Percentiles rank a stretch among this genome's conserved stretches.
phyloP scores from a whole-genome alignment of 352 stramenopile genomes.

The Blastocystis sp. region DNA sequence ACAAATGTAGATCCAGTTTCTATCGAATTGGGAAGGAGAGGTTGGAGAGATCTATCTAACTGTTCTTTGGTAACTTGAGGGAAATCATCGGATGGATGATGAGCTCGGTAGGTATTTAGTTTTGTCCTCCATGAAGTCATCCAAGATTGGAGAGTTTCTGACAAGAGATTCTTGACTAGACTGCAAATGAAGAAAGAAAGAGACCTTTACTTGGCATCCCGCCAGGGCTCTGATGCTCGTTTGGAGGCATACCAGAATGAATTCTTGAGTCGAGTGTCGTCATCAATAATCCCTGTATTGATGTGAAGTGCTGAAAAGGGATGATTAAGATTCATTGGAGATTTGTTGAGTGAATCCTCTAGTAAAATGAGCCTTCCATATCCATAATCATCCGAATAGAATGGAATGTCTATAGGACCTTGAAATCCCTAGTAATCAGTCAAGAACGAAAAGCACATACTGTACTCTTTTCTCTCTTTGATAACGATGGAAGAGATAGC shows the following conservation, averaged over 20 bases:
- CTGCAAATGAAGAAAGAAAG: neutral
- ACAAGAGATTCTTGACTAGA: neutral
- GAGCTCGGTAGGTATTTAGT: neutral
- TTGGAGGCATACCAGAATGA: conserved; percentile 37
- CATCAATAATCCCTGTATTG: neutral
- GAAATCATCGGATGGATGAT: neutral
- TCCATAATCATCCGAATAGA: conserved; percentile 37
- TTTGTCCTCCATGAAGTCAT: neutral
- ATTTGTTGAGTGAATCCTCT: neutral
- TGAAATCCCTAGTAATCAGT: neutral
- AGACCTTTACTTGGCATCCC: neutral
- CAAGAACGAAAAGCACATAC: neutral
- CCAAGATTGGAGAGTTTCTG: neutral
- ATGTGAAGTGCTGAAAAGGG: conserved; percentile 44
- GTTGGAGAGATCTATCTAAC: neutral
- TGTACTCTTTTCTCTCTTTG: neutral
- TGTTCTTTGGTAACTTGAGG: neutral
- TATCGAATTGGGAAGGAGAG: conserved; percentile 39
- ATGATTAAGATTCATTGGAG: conserved; percentile 38
- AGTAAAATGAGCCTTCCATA: neutral
- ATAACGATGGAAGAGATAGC: neutral
- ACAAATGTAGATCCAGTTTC: conserved; percentile 16
- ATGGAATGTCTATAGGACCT: conserved; percentile 7
- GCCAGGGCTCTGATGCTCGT: neutral
- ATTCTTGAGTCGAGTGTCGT: conserved; percentile 14